Evolutionary conservation across 805 yeast species (phyloP), one percentile per base, ranked within the genome.

Genomic region (Blastobotrys parvus): DNA sequence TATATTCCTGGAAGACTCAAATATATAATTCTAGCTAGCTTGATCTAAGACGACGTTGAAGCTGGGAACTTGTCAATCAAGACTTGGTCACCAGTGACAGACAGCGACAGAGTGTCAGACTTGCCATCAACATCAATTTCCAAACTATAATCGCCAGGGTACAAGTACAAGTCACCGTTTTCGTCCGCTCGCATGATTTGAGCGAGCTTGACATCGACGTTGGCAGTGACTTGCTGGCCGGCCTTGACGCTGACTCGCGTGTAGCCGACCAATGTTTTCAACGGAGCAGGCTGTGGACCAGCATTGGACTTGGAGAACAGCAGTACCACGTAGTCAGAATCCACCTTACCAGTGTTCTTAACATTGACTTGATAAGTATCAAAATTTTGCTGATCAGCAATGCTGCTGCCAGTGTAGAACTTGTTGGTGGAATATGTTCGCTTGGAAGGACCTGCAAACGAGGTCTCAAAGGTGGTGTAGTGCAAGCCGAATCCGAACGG

Each of bases 401-500:
- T n/a, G n/a, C n/a, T n/a, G n/a, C n/a, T n/a, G 19, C 43, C 43
- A 16, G 23, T 22, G 8, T 25, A 20, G 30, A 23, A 19, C 15
- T 45, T 45, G 15, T 21, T 18, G 35, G 33, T 25, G 22, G 33
- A 20, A 27, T 42, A 42, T 11, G n/a, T 18, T 16, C 20, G 11
- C 18, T 41, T 32, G 16, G 29, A 16, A 39, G 21, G 16, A 4
- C 30, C 7, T 3, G 35, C 6, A 23, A 22, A 43, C 11, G 29
- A 10, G n/a, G 19, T 32, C 10, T 33, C 22, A 25, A 45, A 45
- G 11, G 21, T 35, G 7, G 48, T 45, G 34, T 45, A 45, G 20
- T 43, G 46, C 11, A 45, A 43, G 4, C 48, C 48, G 27, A 23
- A 23, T 7, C 48, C 48, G 23, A 34, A 45, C 30, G 38, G 43